These are phyloP conservation scores for Kregervanrija delftensis DNA, from an alignment of 805 yeast genomes.

Conservation along the genomic window DNA sequence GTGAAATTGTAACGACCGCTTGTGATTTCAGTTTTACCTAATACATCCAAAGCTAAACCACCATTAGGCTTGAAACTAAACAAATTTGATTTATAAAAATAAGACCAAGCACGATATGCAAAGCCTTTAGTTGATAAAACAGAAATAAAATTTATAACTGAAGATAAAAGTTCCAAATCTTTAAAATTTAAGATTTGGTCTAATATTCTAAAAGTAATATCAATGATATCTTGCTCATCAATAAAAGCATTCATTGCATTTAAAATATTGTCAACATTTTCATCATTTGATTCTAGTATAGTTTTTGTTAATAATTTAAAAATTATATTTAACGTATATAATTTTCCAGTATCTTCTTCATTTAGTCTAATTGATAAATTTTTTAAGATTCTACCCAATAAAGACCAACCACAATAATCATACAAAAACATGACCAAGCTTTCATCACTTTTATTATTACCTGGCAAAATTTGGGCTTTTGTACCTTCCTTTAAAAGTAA, in stretches of 20 bases:
- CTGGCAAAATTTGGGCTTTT: conserved; percentile 42
- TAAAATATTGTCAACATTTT: conserved; percentile 20
- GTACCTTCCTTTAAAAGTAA: conserved; percentile 47
- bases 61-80: conserved; percentile 57
- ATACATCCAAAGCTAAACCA: conserved; percentile 52
- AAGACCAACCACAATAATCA: conserved; percentile 80
- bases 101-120: conserved; percentile 74
- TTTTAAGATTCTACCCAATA: conserved; percentile 71
- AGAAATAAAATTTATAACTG: conserved; percentile 43
- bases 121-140: conserved; percentile 37
- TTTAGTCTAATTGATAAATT: conserved; percentile 39
- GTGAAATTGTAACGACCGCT: conserved; percentile 63
- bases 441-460: conserved; percentile 4
- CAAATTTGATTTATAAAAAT: conserved; percentile 58
- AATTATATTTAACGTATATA: conserved; percentile 38
- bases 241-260: conserved; percentile 30
- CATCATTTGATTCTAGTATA: conserved; percentile 31
- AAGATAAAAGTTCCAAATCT: conserved; percentile 36
- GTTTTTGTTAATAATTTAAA: conserved; percentile 45
- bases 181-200: conserved; percentile 61
- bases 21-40: conserved; percentile 70
- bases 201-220: conserved; percentile 56
- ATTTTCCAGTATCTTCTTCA: conserved; percentile 33
- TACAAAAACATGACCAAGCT: conserved; percentile 58
- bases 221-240: conserved; percentile 32